phyloP scores from a whole-genome alignment of 495 filamentous ascomycete genomes.

The Patellaria atrata region DNA sequence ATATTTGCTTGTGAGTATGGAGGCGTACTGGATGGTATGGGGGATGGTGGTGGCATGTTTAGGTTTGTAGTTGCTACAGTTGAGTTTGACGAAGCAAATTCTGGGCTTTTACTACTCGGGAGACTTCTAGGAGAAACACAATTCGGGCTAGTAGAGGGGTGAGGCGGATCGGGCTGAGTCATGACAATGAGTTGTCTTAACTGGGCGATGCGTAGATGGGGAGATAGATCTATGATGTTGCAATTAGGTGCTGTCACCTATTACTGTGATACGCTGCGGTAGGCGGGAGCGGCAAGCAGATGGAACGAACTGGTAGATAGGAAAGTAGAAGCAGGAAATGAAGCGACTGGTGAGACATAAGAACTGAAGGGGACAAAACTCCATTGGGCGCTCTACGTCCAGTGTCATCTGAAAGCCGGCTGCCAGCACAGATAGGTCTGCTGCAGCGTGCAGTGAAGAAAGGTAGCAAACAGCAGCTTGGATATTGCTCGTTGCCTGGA shows the following conservation, averaged over 20 bases:
- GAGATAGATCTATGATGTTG: constrained; percentile 4
- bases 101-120: no score
- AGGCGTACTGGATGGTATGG: no score
- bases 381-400: constrained; percentile 9
- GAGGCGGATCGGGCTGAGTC: no score
- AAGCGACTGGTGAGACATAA: constrained; percentile 18
- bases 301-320: constrained; percentile 9
- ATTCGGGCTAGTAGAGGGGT: no score
- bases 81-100: no score
- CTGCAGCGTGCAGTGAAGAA: constrained; percentile 4
- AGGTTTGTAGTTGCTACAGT: no score
- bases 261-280: constrained; percentile 13
- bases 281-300: constrained; percentile 8
- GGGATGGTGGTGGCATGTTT: no score
- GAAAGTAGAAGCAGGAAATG: constrained; percentile 12
- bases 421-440: constrained; percentile 6
- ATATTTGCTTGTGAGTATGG: no score
- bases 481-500: no score
- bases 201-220: constrained; percentile 3
- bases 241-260: constrained; percentile 14
- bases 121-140: no score
- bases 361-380: constrained; percentile 5
- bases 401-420: constrained; percentile 18
- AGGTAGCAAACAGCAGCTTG: constrained; percentile 14
- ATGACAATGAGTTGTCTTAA: no score